phyloP scores from a whole-genome alignment of 1,284 basidiomycete species.

The Entoloma clypeatum region DNA sequence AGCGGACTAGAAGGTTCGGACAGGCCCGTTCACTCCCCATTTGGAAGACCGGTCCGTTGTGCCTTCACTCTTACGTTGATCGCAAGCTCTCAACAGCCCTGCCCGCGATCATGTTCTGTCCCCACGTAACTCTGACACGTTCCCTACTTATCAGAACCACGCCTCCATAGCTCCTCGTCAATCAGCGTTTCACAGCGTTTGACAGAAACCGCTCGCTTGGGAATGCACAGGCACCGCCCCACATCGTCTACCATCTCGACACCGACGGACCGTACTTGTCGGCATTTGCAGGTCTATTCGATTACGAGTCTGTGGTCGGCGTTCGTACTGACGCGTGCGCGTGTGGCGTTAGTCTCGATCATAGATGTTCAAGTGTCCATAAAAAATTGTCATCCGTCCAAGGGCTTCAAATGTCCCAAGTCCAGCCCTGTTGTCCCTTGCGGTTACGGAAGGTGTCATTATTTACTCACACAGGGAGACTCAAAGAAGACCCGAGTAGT shows the following conservation, averaged over 20 bases:
- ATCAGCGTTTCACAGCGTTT: conserved; percentile 12
- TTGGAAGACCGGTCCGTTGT: conserved; percentile 11
- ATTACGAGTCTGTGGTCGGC: no score
- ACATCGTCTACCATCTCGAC: no score
- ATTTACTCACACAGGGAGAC: no score
- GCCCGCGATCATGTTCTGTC: conserved; percentile 18
- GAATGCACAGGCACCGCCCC: conserved; percentile 18
- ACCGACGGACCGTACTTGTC: conserved; percentile 18
- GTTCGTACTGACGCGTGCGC: no score
- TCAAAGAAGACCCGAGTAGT: no score
- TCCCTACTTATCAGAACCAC: conserved; percentile 17
- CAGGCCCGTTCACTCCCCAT: conserved; percentile 10
- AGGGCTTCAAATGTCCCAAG: no score
- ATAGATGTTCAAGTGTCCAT: no score
- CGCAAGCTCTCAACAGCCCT: conserved; percentile 6
- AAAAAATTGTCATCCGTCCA: no score
- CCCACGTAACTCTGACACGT: conserved; percentile 18
- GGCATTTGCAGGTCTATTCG: no score
- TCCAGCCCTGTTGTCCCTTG: no score
- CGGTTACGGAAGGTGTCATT: no score
- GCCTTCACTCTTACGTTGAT: conserved; percentile 8
- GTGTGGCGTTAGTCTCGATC: no score
- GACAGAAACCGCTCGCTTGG: conserved; percentile 33
- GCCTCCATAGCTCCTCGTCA: conserved; percentile 15
- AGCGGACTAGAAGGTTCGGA: conserved; percentile 7